phyloP scores from a whole-genome alignment of 495 filamentous ascomycete genomes.

The Immersiella caudata region DNA sequence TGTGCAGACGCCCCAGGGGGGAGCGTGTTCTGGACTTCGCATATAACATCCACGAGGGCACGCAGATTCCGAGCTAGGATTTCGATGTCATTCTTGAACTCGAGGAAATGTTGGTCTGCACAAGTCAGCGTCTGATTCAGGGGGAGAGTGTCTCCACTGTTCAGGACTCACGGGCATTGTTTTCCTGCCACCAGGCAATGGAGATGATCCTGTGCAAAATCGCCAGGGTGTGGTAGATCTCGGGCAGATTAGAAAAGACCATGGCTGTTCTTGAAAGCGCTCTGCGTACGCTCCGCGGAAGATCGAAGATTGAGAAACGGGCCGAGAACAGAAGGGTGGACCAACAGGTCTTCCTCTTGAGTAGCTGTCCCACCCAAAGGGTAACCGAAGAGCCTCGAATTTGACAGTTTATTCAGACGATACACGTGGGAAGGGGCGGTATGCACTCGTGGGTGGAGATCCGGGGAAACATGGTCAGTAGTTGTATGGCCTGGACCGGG shows the following conservation, averaged over 20 bases:
- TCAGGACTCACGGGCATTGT: conserved; percentile 15
- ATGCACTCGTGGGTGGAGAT: neutral
- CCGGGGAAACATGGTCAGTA: neutral
- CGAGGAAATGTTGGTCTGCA: neutral
- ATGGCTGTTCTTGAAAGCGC: neutral
- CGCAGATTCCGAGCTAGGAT: neutral
- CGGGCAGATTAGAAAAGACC: conserved; percentile 6
- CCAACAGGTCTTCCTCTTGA: neutral
- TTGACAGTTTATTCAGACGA: no score
- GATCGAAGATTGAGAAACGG: neutral
- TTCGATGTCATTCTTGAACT: conserved; percentile 1
- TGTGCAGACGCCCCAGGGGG: neutral
- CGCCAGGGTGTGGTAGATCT: conserved; percentile 13
- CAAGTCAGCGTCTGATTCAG: neutral
- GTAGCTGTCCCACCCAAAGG: neutral
- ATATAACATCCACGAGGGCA: conserved; percentile 1
- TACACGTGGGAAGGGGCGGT: neutral
- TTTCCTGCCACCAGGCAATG: conserved; percentile 16
- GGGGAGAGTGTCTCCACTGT: neutral
- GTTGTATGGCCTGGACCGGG: neutral
- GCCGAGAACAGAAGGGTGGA: neutral
- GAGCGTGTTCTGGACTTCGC: neutral
- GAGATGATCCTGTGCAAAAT: conserved; percentile 16
- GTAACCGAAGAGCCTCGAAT: neutral
- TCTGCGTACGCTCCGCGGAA: no score